Conservation (phyloP, 768 basidiomycete species). For the Kwoniella heveanensis region DNA sequence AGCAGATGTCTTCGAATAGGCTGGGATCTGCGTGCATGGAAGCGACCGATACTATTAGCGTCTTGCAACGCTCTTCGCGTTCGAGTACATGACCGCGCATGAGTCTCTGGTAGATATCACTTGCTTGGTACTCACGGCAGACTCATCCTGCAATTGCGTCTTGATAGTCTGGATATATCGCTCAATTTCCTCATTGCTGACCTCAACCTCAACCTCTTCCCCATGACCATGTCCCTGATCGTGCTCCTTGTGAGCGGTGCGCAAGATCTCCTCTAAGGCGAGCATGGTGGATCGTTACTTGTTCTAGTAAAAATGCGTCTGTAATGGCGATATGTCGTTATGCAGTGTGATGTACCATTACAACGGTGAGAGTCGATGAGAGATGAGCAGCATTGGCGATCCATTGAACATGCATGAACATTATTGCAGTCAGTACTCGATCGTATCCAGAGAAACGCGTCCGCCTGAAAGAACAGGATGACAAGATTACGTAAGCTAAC, state of each 20-base stretch:
- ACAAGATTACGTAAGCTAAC: not conserved
- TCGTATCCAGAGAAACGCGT: no score
- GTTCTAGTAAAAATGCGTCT: no score
- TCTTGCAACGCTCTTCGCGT: no score
- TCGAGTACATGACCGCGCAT: no score
- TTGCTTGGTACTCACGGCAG: not conserved
- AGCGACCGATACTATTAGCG: not conserved
- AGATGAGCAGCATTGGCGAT: no score
- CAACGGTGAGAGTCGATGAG: no score
- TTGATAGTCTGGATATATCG: not conserved
- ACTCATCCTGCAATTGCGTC: slow-evolving; percentile 2
- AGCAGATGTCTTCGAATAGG: not conserved
- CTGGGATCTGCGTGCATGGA: not conserved
- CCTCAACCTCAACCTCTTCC: not conserved
- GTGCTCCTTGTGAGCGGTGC: slow-evolving; percentile 33
- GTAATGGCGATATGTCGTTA: no score
- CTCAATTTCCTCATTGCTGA: not conserved
- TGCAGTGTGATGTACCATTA: no score
- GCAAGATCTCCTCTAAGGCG: slow-evolving; percentile 20
- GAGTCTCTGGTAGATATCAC: not conserved
- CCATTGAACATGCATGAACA: no score
- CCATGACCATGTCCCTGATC: slow-evolving; percentile 14
- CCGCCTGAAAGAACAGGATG: not conserved
- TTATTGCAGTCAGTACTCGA: no score
- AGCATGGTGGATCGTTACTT: slow-evolving; percentile 11